Conservation (phyloP, 2,329 filamentous ascomycete genomes). For the Esteya vermicola region DNA sequence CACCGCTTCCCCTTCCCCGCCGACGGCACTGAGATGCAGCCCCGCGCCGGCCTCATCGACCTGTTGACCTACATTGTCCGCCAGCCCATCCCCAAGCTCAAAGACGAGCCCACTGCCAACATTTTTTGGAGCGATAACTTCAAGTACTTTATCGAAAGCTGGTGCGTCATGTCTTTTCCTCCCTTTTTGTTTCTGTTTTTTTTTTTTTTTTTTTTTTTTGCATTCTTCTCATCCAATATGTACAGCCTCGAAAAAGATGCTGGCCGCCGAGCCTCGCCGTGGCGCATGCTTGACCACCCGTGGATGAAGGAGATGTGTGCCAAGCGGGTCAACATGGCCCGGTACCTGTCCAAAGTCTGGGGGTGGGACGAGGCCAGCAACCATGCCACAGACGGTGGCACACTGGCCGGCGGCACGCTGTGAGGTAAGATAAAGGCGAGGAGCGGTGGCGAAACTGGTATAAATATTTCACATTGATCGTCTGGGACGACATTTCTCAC, state of each 20-base stretch:
- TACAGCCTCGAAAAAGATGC: slow-evolving; percentile 85
- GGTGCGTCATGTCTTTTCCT: slow-evolving; percentile 46
- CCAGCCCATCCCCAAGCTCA: slow-evolving; percentile 86
- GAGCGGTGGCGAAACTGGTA: no score
- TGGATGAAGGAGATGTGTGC: slow-evolving; percentile 96
- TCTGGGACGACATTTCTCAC: background rate
- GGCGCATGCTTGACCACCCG: slow-evolving; percentile 97
- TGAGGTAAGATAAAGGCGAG: no score
- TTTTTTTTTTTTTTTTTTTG: slow-evolving; percentile 1
- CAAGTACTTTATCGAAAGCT: slow-evolving; percentile 99
- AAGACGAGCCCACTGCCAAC: slow-evolving; percentile 79
- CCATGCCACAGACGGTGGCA: background rate
- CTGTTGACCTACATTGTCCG: slow-evolving; percentile 94
- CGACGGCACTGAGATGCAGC: slow-evolving; percentile 91
- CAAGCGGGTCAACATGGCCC: slow-evolving; percentile 95
- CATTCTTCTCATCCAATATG: slow-evolving; percentile 2
- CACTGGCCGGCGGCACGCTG: no score
- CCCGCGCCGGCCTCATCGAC: slow-evolving; percentile 83
- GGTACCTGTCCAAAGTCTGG: slow-evolving; percentile 91
- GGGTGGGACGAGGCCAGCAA: slow-evolving; percentile 54
- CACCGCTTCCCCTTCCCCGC: slow-evolving; percentile 97
- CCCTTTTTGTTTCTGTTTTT: slow-evolving; percentile 6
- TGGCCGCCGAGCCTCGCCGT: slow-evolving; percentile 74
- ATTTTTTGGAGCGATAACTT: slow-evolving; percentile 96
- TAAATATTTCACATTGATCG: no score